Evolutionary conservation across 176 grass and related monocot species (phyloP).

Genomic region (Chloris gayana): DNA sequence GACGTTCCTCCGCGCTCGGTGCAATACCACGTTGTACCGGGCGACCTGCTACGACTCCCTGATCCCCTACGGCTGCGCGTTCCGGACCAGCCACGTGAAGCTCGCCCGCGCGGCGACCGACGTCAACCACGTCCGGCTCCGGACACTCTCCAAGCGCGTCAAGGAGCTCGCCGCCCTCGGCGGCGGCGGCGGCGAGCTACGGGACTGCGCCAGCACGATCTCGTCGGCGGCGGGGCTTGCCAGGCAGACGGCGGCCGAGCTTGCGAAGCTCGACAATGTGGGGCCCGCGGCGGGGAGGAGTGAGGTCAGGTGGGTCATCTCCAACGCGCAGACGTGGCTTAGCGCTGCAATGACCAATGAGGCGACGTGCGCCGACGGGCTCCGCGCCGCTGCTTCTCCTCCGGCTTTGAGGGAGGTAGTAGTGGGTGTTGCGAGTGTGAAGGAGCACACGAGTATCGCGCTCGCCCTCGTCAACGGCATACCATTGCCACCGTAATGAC

Average conservation of each 20-base stretch:
- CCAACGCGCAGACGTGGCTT: constrained; percentile 74
- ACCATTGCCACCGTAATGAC: neutral
- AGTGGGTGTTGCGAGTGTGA: constrained; percentile 3
- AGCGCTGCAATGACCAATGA: constrained; percentile 65
- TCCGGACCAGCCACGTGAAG: constrained; percentile 41
- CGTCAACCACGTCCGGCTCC: constrained; percentile 30
- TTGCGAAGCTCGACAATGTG: constrained; percentile 11
- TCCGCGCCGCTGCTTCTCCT: neutral
- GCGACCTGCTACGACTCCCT: constrained; percentile 52
- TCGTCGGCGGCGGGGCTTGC: constrained; percentile 41
- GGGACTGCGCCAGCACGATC: constrained; percentile 39
- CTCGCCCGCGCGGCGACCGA: constrained; percentile 58
- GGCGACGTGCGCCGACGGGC: constrained; percentile 59
- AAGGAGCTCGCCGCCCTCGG: neutral
- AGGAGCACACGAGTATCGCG: constrained; percentile 57
- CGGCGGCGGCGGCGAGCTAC: neutral
- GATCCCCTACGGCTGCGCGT: constrained; percentile 36
- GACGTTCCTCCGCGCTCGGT: constrained; percentile 45
- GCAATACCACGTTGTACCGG: constrained; percentile 36
- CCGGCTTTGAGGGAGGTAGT: constrained; percentile 31
- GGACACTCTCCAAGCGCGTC: constrained; percentile 19
- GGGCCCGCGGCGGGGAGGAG: constrained; percentile 15
- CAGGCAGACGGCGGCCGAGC: constrained; percentile 30
- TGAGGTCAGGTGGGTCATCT: constrained; percentile 50
- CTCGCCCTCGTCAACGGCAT: constrained; percentile 59